A percentile compares a stretch with the other conserved stretches of the same genome.
Evolutionary conservation across 2,329 filamentous ascomycete genomes (phyloP).

Genomic region (Alternaria gansuensis): DNA sequence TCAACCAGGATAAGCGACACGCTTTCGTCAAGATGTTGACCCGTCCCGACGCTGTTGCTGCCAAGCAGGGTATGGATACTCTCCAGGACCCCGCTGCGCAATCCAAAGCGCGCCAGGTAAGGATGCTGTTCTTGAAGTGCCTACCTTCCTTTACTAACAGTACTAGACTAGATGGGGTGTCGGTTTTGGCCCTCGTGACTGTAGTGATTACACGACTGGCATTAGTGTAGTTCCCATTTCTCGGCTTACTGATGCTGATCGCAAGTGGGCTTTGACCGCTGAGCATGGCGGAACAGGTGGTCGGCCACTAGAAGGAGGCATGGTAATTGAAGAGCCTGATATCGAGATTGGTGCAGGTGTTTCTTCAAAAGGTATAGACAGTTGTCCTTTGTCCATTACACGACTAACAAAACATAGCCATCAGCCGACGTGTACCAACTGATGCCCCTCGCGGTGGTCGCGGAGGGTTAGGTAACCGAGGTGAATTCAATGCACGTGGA

Average conservation of each 20-base stretch:
- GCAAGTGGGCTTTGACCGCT: conserved; percentile 95
- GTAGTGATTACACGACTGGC: conserved; percentile 92
- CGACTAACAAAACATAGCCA: conserved; percentile 40
- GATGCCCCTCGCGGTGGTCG: conserved; percentile 42
- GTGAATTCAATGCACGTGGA: conserved; percentile 16
- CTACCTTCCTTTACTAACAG: conserved; percentile 27
- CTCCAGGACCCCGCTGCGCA: conserved; percentile 76
- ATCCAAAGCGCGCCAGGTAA: conserved; percentile 63
- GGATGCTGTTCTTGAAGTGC: conserved; percentile 11
- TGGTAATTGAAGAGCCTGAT: conserved; percentile 95
- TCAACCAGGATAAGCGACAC: conserved; percentile 97
- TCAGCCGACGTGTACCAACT: conserved; percentile 49
- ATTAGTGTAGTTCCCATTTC: conserved; percentile 93
- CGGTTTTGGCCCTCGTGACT: conserved; percentile 94
- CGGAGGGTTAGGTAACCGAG: conserved; percentile 16
- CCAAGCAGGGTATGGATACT: conserved; percentile 88
- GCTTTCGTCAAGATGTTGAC: conserved; percentile 99
- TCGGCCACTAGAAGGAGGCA: conserved; percentile 76
- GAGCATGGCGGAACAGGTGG: conserved; percentile 94
- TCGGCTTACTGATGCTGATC: conserved; percentile 92
- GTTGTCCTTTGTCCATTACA: background rate
- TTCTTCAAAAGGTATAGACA: conserved; percentile 77
- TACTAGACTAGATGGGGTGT: conserved; percentile 92
- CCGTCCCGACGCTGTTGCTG: conserved; percentile 81
- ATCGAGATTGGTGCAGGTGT: conserved; percentile 98